Evolutionary conservation across 352 stramenopile genomes (phyloP), one percentile per base, ranked within the genome.

Genomic region (Pseudoperonospora humuli): DNA sequence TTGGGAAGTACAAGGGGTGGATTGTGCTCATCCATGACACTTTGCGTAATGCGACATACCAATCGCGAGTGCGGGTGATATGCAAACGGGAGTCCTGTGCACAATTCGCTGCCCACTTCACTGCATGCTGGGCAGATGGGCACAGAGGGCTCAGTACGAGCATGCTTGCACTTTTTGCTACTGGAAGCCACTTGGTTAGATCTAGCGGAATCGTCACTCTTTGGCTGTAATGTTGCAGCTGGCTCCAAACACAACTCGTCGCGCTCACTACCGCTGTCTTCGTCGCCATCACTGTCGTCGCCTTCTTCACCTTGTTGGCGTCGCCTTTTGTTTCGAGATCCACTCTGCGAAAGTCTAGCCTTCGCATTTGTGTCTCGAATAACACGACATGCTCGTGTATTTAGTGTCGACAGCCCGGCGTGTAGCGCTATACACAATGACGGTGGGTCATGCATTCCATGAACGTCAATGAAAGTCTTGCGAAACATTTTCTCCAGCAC

Each of bases 1-100:
- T 92, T 94, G 7, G 82, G 82, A 10, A 94, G 56, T 17, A 84
- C 74, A 5, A 86, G 49, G 1, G 82, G 80, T 21, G 77, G 80
- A 41, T 94, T 94, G 55, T 87, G 68, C 47, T 94, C 80, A 41
- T 92, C 71, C 69, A 94, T 94, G 13, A 91, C 73, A 20, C 49
- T 68, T 36, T 85, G 64, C 0, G 77, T 91, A 29, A 93, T 55
- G 10, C 79, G 75, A 45, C 82, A 93, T 28, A 93, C 68, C 19
- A 93, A 59, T 25, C 77, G 64, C 31, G 82, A 91, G 50, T 89
- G 82, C n/a, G 81, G 73, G 31, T 92, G 82, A 38, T 86, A 83
- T 17, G 75, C 74, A 35, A 88, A 86, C 14, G 82, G 82, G 5
- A 93, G 48, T 0, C 48, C 49, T 24, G 35, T 25, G 38, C 68